Conservation (phyloP, 208 protist genomes). For the Angomonas deanei region DNA sequence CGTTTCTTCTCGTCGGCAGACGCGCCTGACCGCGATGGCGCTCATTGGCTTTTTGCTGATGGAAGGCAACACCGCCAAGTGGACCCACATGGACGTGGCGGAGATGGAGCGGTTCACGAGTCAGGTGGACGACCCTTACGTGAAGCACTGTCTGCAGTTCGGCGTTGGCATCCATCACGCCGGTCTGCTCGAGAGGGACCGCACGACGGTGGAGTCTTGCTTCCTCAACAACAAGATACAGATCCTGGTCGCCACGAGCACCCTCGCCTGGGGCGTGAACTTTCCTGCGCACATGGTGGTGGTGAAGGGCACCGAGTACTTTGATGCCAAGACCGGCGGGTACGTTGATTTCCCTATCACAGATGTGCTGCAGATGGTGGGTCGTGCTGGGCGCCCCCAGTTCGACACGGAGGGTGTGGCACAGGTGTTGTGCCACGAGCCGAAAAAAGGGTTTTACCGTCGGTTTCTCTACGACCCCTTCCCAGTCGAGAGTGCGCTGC, state of each 20-base stretch:
- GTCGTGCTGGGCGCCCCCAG: constrained; percentile 97
- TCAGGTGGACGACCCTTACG: constrained; percentile 78
- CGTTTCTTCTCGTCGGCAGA: constrained; percentile 98
- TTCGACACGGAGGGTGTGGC: constrained; percentile 95
- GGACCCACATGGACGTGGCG: constrained; percentile 85
- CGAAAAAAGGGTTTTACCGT: constrained; percentile 99
- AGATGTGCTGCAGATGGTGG: constrained; percentile 99
- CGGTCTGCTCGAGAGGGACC: constrained; percentile 86
- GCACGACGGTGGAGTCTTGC: constrained; percentile 91
- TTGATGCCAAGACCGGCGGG: constrained; percentile 93
- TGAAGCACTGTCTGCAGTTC: constrained; percentile 96
- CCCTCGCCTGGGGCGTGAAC: constrained; percentile 99
- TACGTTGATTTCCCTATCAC: constrained; percentile 99
- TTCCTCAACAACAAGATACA: constrained; percentile 94
- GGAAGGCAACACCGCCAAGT: constrained; percentile 93
- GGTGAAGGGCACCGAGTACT: constrained; percentile 99
- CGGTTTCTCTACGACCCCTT: constrained; percentile 99
- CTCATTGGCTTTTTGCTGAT: constrained; percentile 93
- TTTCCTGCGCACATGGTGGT: constrained; percentile 99
- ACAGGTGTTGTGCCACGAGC: constrained; percentile 96
- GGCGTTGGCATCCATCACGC: constrained; percentile 99
- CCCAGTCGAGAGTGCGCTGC: constrained; percentile 98
- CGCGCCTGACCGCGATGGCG: constrained; percentile 97
- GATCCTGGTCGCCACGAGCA: constrained; percentile 98
- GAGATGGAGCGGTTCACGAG: constrained; percentile 80